Conservation (phyloP, 176 grass and related monocot species). For the Carex parvula region DNA sequence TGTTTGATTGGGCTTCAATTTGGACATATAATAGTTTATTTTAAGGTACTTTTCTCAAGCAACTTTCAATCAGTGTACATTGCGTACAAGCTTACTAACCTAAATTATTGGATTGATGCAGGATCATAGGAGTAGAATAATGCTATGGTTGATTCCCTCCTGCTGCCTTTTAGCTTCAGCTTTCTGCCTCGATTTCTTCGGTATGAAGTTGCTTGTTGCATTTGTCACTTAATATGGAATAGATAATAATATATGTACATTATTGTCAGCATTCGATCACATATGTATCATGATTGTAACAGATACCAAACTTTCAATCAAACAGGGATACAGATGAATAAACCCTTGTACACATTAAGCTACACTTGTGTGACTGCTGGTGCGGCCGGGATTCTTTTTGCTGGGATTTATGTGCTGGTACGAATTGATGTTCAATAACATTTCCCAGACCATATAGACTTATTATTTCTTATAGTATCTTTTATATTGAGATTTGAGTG, state of each 20-base stretch:
- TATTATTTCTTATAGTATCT: not conserved
- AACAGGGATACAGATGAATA: slow-evolving; percentile 68
- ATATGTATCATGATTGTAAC: not conserved
- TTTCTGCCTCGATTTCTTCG: slow-evolving; percentile 50
- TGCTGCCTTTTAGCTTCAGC: slow-evolving; percentile 47
- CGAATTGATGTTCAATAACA: not conserved
- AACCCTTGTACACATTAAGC: slow-evolving; percentile 67
- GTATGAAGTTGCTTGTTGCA: slow-evolving; percentile 30
- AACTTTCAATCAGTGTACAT: not conserved
- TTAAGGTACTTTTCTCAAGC: slow-evolving; percentile 41
- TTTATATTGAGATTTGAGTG: slow-evolving; percentile 1
- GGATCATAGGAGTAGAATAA: slow-evolving; percentile 47
- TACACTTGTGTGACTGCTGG: slow-evolving; percentile 65
- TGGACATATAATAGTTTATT: slow-evolving; percentile 64
- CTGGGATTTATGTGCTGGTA: slow-evolving; percentile 69
- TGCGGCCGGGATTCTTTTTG: slow-evolving; percentile 50
- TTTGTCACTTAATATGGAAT: not conserved
- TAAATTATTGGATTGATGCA: slow-evolving; percentile 23
- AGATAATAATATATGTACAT: not conserved
- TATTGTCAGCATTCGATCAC: not conserved
- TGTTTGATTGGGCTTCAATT: slow-evolving; percentile 86
- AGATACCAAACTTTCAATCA: not conserved
- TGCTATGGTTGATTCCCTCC: slow-evolving; percentile 51
- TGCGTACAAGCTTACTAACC: not conserved
- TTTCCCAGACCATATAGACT: not conserved